Evolutionary conservation across 2,329 filamentous ascomycete species (phyloP), one percentile per base, ranked within the genome.

Genomic region (Fusarium metavorans): DNA sequence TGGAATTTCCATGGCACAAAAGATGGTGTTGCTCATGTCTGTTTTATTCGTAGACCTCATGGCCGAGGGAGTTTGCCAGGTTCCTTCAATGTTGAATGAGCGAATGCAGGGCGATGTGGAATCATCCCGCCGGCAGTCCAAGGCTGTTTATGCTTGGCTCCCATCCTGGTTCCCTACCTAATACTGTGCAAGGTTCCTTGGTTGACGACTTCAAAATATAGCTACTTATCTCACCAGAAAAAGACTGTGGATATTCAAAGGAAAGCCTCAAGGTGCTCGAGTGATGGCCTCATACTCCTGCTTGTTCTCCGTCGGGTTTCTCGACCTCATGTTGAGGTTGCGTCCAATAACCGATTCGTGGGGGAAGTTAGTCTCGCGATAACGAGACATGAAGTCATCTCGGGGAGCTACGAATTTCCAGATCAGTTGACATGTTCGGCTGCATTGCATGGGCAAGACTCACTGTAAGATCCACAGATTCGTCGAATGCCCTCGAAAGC

Each of bases 401-500:
- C 91, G 90, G 76, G 93, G 94, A 75, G 95, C 93, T 95, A 23
- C 61, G 30, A 27, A 23, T 43, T 23, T 63, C 35, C 30, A 52
- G 13, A 45, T 76, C 27, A 76, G 73, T 39, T 35, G 37, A 30
- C 50, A 34, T 13, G 20, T n/a, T 6, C 6, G 16, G 8, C 34
- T 61, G n/a, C 50, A 23, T 23, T 13, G 14, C 30, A 14, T 6
- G 37, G 14, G 11, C 10, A 60, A 71, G 23, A 90, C 93, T 88
- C 85, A 95, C 94, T 92, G 79, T 98, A 98, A 11, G 90, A 96
- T 69, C 97, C 97, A 82, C 95, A 98, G 80, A 99, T 94, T 75
- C 95, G 91, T 75, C 97, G 88, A 80, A 93, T 91, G 2, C 97
- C 97, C 7, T 92, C 93, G 79, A 98, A 99, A 0, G 90, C 90